These are phyloP conservation scores for Curvularia spicifera DNA, from an alignment of 2,329 filamentous ascomycete species.

Conservation along the genomic window DNA sequence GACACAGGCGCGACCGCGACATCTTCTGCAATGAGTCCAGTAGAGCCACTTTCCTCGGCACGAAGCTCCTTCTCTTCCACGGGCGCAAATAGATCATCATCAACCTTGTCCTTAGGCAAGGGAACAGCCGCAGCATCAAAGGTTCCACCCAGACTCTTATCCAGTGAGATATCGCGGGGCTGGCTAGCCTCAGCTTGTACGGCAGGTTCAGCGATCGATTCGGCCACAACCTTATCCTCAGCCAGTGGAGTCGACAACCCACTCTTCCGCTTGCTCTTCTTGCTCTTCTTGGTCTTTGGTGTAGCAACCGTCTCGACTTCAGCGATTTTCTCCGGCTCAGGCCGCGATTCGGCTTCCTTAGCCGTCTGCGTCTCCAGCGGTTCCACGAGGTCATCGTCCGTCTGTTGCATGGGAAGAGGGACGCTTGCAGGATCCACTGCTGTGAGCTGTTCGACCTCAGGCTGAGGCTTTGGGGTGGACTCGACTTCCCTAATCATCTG, in stretches of 20 bases:
- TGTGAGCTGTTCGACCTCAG: background rate
- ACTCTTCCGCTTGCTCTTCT: slow-evolving; percentile 17
- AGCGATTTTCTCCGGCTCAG: background rate
- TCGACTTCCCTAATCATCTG: background rate
- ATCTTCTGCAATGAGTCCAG: slow-evolving; percentile 8
- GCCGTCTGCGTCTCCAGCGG: background rate
- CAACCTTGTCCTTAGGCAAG: slow-evolving; percentile 7
- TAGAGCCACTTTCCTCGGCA: background rate
- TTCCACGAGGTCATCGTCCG: background rate
- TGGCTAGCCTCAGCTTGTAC: background rate
- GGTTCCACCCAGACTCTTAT: slow-evolving; percentile 1
- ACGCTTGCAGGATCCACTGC: background rate
- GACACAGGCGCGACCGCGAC: background rate
- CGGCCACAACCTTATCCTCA: slow-evolving; percentile 5
- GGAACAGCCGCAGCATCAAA: slow-evolving; percentile 9
- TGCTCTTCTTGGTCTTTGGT: slow-evolving; percentile 12
- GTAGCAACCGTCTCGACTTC: background rate
- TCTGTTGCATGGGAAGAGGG: background rate
- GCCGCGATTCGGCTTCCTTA: background rate
- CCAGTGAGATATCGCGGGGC: background rate
- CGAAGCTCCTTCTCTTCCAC: background rate
- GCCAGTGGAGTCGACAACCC: slow-evolving; percentile 5
- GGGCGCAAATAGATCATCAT: slow-evolving; percentile 5
- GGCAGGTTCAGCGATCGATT: background rate
- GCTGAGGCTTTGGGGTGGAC: background rate